phyloP scores from a whole-genome alignment of 805 yeast species.

The Saturnispora sekii region DNA sequence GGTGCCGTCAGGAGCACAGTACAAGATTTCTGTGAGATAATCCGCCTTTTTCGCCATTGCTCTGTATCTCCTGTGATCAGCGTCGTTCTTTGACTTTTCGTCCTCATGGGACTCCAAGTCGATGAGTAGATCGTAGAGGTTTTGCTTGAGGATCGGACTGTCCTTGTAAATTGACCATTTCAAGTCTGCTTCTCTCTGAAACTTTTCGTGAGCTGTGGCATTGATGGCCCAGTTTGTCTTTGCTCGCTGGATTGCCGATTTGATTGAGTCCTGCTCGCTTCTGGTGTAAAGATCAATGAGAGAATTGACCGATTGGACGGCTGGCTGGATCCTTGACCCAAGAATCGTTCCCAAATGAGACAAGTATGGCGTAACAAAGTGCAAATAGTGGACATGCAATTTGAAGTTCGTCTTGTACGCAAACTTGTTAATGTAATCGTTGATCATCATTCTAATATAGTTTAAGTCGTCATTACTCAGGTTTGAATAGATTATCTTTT shows the following conservation, averaged over 20 bases:
- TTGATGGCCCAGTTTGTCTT: slow-evolving; percentile 41
- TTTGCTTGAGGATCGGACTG: slow-evolving; percentile 37
- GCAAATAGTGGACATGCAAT: slow-evolving; percentile 39
- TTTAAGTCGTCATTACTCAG: slow-evolving; percentile 3
- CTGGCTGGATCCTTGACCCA: slow-evolving; percentile 38
- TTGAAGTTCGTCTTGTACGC: slow-evolving; percentile 1
- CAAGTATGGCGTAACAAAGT: slow-evolving; percentile 43
- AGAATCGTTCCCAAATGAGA: slow-evolving; percentile 42
- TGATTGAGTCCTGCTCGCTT: slow-evolving; percentile 34
- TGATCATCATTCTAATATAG: slow-evolving; percentile 22
- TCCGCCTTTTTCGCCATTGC: slow-evolving; percentile 40
- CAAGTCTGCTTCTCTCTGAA: slow-evolving; percentile 27
- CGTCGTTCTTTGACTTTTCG: slow-evolving; percentile 19
- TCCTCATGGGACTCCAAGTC: slow-evolving; percentile 31
- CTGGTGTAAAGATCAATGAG: slow-evolving; percentile 33
- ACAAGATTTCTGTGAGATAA: slow-evolving; percentile 28
- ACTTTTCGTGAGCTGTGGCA: slow-evolving; percentile 28
- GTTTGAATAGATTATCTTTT: neutral
- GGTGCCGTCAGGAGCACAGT: slow-evolving; percentile 8
- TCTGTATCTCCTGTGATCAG: slow-evolving; percentile 48
- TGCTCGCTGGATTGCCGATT: slow-evolving; percentile 34
- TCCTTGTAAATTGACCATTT: slow-evolving; percentile 39
- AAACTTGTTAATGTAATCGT: slow-evolving; percentile 32
- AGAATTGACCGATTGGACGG: slow-evolving; percentile 34
- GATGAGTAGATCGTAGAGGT: slow-evolving; percentile 45